Evolutionary conservation across 2,329 filamentous ascomycete genomes (phyloP), one percentile per base, ranked within the genome.

Genomic region (Cercospora beticola): DNA sequence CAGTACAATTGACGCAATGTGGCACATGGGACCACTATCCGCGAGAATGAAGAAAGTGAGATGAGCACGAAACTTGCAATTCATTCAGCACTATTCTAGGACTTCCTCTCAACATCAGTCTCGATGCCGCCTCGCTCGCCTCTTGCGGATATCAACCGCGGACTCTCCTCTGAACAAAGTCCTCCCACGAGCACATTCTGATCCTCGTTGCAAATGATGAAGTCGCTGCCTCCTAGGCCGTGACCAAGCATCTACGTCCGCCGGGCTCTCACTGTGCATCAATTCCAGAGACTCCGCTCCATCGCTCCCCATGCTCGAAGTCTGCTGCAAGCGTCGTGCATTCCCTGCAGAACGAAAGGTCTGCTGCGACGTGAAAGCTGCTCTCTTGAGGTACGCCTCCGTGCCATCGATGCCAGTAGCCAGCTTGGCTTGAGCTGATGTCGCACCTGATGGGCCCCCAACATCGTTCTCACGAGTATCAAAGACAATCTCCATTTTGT

Each of bases 401-500:
- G 36, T 43, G 6, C 59, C 59, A 46, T 62, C 59, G 18, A 16
- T 46, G 16, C 36, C 16, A 6, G 16, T 8, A 6, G 36, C 8
- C 16, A n/a, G 36, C 36, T 40, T 40, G 5, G 49, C 8, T 26
- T 10, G 49, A 21, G 49, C 10, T 57, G 28, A 14, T 5, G 56
- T 59, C 28, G 56, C 30, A 8, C 54, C 56, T 23, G 30, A 16
- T 58, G 36, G 36, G 9, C 30, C 52, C 8, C 52, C 61, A 7
- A 16, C 8, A 49, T 62, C 59, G 18, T 36, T 31, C 12, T 68
- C 67, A 3, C 60, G 26, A 2, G 69, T 71, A 36, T 71, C 69
- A 30, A 69, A 68, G 1, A 71, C 69, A 18, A 71, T 71, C 57
- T 69, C 67, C 18, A 71, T 60, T 18, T 64, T 64, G 54, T 62